Base-by-base conservation (phyloP, 139 green algal genomes). In the Astrephomene gubernaculifera region DNA sequence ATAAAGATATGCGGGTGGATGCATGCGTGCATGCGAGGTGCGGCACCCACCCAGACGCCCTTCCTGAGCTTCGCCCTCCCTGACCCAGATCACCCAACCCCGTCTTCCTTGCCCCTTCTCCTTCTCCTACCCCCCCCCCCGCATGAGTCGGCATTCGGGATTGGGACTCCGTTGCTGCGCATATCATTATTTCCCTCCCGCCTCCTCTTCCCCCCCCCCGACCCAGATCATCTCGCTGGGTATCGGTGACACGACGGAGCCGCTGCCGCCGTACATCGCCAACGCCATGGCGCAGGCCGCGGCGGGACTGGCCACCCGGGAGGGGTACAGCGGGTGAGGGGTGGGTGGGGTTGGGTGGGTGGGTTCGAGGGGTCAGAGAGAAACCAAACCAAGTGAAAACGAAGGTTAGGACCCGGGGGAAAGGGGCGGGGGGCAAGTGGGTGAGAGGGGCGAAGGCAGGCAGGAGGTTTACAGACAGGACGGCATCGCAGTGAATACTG, bases 201-300 rank as follows among this genome's bases (percentile, higher is more conserved):
- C 6, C 0, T 24, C 25, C 8, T 1, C 68, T 7, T 31, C 29
- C 29, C 69, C 96, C 80, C 97, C 96, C 36, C 94, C 97, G 81
- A 94, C 93, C n/a, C 95, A 98, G 90, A 95, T 99, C 82, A 99
- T 99, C 91, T 94, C 83, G 74, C 92, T 99, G 54, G 97, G 97
- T 63, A 99, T 99, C 68, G 97, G 97, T 25, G 97, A 99, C 93
- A 99, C 97, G 79, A 99, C 97, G 2, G 98, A 99, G 92, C 98
- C 97, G 44, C 97, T 99, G 87, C 96, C 96, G 2, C 63, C 88
- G 33, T 93, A 90, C 64, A 98, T 99, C 82, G 92, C 95, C 4
- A 89, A 96, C 21, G 97, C 93, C 38, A 96, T 99, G 94, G 90
- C 92, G 35, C 81, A 95, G 60, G 94, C 96, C 21, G 94, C 96